These are phyloP conservation scores for Meyerozyma carpophila DNA, from an alignment of 1,139 yeast genomes.

Conservation along the genomic window DNA sequence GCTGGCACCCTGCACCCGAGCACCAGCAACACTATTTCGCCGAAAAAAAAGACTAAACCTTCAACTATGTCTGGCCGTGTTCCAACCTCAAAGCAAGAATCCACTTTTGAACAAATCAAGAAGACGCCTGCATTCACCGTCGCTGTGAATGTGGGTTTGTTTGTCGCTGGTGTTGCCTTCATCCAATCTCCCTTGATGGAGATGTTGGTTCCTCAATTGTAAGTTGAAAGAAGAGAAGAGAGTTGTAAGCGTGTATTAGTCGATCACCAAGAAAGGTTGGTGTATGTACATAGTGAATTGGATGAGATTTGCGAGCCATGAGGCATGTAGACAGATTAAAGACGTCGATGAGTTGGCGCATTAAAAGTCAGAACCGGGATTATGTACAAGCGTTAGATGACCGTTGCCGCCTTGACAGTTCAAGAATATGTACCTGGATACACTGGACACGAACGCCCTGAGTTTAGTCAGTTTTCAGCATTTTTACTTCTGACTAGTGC, in stretches of 20 bases:
- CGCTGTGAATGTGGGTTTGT: constrained; percentile 56
- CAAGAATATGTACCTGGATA: too few species aligned
- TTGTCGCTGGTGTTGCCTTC: constrained; percentile 68
- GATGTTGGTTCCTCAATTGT: constrained; percentile 72
- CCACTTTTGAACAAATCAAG: constrained; percentile 47
- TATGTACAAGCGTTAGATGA: too few species aligned
- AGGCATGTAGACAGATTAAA: background rate
- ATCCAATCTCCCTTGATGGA: constrained; percentile 79
- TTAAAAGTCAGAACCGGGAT: too few species aligned
- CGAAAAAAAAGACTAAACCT: background rate
- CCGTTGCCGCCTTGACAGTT: too few species aligned
- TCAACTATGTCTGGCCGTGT: constrained; percentile 14
- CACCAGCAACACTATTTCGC: background rate
- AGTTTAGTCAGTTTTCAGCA: too few species aligned
- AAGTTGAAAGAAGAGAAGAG: constrained; percentile 12
- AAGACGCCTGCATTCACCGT: constrained; percentile 62
- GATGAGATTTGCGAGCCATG: background rate
- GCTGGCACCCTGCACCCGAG: background rate
- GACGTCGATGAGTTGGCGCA: background rate
- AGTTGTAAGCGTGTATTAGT: too few species aligned
- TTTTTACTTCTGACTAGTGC: too few species aligned
- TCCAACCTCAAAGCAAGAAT: constrained; percentile 17
- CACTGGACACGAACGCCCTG: too few species aligned
- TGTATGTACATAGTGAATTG: background rate
- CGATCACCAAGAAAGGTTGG: background rate